These are phyloP conservation scores for Odontarrhena argentea DNA, from an alignment of 345 rosid species.

Conservation along the genomic window DNA sequence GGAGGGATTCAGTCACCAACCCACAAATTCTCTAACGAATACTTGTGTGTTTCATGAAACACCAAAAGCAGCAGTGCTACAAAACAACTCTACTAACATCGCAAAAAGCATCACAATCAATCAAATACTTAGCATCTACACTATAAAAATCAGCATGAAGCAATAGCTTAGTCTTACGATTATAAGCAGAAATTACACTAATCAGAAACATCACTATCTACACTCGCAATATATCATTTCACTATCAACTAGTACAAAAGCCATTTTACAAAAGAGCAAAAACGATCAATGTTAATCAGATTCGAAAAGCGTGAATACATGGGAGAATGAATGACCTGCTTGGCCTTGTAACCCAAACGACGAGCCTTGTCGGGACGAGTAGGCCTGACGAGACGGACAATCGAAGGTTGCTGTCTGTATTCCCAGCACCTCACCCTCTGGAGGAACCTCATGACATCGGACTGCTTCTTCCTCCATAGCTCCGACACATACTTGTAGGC, in stretches of 20 bases:
- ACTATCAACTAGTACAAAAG: neutral
- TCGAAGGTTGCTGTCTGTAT: slow-evolving; percentile 92
- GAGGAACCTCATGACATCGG: slow-evolving; percentile 96
- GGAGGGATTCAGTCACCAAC: slow-evolving; percentile 45
- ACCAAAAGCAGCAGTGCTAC: slow-evolving; percentile 39
- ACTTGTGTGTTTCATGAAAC: slow-evolving; percentile 34
- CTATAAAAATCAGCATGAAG: too few species aligned
- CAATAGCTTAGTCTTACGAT: too few species aligned
- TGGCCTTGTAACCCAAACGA: slow-evolving; percentile 94
- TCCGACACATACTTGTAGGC: slow-evolving; percentile 96
- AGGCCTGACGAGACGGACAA: slow-evolving; percentile 82
- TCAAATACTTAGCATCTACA: neutral
- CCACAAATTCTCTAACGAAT: neutral
- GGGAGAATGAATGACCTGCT: slow-evolving; percentile 56
- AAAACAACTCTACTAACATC: neutral
- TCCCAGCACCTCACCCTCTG: slow-evolving; percentile 99
- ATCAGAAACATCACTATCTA: neutral
- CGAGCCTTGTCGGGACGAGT: slow-evolving; percentile 99
- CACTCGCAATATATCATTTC: neutral
- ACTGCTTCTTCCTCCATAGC: slow-evolving; percentile 99
- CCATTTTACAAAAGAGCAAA: neutral
- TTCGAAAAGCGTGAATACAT: neutral
- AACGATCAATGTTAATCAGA: neutral
- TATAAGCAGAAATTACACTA: too few species aligned
- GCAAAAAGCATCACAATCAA: neutral